Evolutionary conservation across 441 rosid genomes (phyloP), one percentile per base, ranked within the genome.

Genomic region (Capsella rubella): DNA sequence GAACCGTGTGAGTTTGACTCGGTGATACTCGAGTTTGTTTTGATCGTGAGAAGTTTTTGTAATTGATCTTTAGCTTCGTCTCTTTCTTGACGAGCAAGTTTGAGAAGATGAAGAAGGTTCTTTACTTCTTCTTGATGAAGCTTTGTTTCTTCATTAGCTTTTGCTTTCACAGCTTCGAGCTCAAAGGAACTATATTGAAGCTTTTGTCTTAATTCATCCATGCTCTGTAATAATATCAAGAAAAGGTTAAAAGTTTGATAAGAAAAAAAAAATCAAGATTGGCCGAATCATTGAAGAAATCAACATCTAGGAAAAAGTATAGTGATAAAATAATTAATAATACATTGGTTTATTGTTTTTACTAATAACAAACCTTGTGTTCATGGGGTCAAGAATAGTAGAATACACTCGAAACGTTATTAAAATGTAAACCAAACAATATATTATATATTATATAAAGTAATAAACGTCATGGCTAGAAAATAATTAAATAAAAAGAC

Each of bases 61-160:
- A 91, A 74, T 40, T 87, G 90, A 13, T 81, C 84, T 71, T 78
- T 87, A 21, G 99, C 96, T 49, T 86, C 97, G 63, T 91, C 96
- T 78, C 99, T 89, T 77, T 95, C 95, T 63, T 86, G 88, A 77
- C 73, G 78, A 43, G 92, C 92, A 35, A 72, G 34, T 67, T 87
- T 85, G 3, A 93, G 81, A 58, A 87, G 89, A 59, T 77, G 72
- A 39, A 84, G 56, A 55, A 95, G 73, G 11, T 79, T 80, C 72
- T 80, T 86, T 1, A 78, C 47, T 49, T 83, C 81, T 35, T 89
- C 89, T 69, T 67, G 80, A 66, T 85, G 80, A 75, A 81, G 88
- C 40, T 78, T 87, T 64, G 82, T 53, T 51, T 85, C 87, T 60
- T 87, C 89, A 16, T 58, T 74, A 35, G 97, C 87, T 78, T 86